A percentile compares a stretch with the other conserved stretches of the same genome.
phyloP scores from a whole-genome alignment of 805 yeast genomes.

The Wickerhamomyces canadensis region DNA sequence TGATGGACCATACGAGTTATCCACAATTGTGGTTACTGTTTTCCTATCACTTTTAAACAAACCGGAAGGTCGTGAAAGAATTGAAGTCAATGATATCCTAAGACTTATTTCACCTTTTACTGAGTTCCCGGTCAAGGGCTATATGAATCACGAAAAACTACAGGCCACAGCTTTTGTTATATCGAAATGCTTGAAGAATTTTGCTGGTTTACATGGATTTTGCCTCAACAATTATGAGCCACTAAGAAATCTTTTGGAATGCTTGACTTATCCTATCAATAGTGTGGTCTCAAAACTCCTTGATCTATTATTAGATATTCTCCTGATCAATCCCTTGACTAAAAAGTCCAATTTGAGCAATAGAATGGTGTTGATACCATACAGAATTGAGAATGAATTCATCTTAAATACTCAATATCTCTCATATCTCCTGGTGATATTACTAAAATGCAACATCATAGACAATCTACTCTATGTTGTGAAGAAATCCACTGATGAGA shows the following conservation, averaged over 20 bases:
- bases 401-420: constrained; percentile 55
- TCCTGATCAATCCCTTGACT: constrained; percentile 52
- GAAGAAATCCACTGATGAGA: constrained; percentile 37
- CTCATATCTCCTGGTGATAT: constrained; percentile 50
- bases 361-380: constrained; percentile 19
- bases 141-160: constrained; percentile 46
- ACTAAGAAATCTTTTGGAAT: constrained; percentile 51
- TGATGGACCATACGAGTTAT: constrained; percentile 49
- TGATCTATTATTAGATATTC: constrained; percentile 64
- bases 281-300: constrained; percentile 55
- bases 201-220: constrained; percentile 71
- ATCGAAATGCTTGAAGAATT: constrained; percentile 55
- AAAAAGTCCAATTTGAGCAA: constrained; percentile 10
- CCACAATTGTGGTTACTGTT: constrained; percentile 38
- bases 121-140: constrained; percentile 46
- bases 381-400: constrained; percentile 36
- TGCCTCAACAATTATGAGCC: constrained; percentile 51
- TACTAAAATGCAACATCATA: constrained; percentile 52
- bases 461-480: constrained; percentile 40
- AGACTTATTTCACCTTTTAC: constrained; percentile 66
- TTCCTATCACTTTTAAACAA: constrained; percentile 51
- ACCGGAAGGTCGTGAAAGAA: constrained; percentile 45
- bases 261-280: constrained; percentile 55
- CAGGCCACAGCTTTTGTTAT: constrained; percentile 58
- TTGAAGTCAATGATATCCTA: constrained; percentile 58